Base-by-base conservation (phyloP, 179 eudicot species). In the Gypsophila paniculata region DNA sequence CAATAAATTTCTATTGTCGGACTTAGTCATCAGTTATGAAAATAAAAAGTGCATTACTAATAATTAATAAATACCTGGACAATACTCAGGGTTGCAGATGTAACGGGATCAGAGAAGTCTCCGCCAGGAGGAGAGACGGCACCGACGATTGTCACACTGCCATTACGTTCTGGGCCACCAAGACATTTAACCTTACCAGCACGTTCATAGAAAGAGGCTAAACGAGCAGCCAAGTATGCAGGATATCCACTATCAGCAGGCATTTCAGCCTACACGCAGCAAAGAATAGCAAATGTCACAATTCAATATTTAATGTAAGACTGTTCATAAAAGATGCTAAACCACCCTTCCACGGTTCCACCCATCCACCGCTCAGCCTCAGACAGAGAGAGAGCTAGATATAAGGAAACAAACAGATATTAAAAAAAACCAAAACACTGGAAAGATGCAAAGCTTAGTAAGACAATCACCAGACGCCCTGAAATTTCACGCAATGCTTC, bases 181-280 rank as follows among this genome's bases (percentile, higher is more conserved):
- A 94, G 96, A 80, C 99, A 94, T 79, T 94, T 94, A 68, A 94
- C 99, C 76, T 94, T 94, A 62, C 99, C 99, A 71, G 99, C 99
- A 85, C 99, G 96, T 78, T 94, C 99, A 70, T 94, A 94, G 78
- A 94, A 94, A 39, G 99, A 94, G 36, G 99, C 99, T 78, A 94
- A 81, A 77, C 99, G 96, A 32, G 99, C 99, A 62, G 99, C 99
- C 86, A 94, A 80, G 83, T 94, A 94, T 79, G 99, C 99, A 81
- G 99, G 99, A 82, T 94, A 94, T 76, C 99, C 99, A 91, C 99
- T 94, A 71, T 94, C 99, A 51, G 99, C 99, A 46, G 99, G 99
- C 99, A 89, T 94, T 78, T 94, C 99, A n/a, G 99, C 99, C 99
- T 94, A 75, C 76, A 72, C 4, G 68, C 77, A 65, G 82, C 19